Evolutionary conservation across 257 asterid genomes (phyloP).

Genomic region (Gentiana straminea): DNA sequence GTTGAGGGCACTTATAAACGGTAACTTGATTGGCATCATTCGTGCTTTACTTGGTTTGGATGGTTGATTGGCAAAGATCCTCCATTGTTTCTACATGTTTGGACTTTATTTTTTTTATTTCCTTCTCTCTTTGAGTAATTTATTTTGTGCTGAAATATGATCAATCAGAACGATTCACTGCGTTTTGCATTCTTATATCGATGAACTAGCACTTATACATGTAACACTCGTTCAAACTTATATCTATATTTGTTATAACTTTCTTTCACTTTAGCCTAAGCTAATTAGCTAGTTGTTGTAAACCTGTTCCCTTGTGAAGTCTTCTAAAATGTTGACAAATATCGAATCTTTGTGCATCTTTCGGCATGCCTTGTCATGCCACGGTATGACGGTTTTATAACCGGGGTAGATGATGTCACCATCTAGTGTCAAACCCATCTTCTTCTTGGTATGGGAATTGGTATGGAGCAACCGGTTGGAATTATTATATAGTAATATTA

Average conservation of each 20-base stretch:
- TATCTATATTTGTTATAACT: too few species aligned
- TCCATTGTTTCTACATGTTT: background rate
- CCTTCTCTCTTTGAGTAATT: background rate
- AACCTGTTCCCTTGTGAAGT: conserved; percentile 4
- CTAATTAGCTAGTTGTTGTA: too few species aligned
- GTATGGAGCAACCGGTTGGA: conserved; percentile 47
- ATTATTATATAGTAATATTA: conserved; percentile 20
- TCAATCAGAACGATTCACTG: too few species aligned
- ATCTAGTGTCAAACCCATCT: conserved; percentile 29
- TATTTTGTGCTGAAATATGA: too few species aligned
- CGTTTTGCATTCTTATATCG: too few species aligned
- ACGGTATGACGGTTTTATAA: conserved; percentile 32
- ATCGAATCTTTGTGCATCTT: conserved; percentile 33
- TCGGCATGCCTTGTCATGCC: conserved; percentile 62
- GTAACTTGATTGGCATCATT: conserved; percentile 38
- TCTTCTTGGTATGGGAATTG: too few species aligned
- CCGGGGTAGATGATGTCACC: conserved; percentile 50
- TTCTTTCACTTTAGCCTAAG: too few species aligned
- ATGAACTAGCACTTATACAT: too few species aligned
- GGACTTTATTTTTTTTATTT: background rate
- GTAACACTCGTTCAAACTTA: too few species aligned
- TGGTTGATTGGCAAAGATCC: conserved; percentile 1
- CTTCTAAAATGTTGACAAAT: conserved; percentile 30
- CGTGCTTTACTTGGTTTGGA: conserved; percentile 72
- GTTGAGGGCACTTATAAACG: conserved; percentile 55